Percentiles rank a stretch among this genome's conserved stretches.
Evolutionary conservation across 1,139 yeast genomes (phyloP).

Genomic region (Taphrina deformans): DNA sequence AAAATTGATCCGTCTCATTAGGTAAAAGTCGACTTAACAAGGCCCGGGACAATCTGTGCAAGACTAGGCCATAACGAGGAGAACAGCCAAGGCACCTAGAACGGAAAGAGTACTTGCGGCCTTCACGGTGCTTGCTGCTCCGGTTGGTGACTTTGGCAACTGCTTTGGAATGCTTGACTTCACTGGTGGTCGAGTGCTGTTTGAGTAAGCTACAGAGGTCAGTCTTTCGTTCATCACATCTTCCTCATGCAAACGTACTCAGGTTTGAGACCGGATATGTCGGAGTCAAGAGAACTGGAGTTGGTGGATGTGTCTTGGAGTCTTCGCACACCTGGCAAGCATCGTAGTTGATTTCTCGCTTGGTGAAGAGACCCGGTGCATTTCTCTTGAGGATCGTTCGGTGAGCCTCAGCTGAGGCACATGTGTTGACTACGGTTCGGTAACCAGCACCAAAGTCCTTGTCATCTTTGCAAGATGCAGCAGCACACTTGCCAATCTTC

Average conservation of each 20-base stretch:
- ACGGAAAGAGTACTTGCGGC: background rate
- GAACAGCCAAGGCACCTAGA: background rate
- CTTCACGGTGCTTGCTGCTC: constrained; percentile 5
- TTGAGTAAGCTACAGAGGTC: background rate
- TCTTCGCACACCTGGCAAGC: constrained; percentile 6
- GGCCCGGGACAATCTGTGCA: background rate
- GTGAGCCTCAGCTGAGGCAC: constrained; percentile 1
- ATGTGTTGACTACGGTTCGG: background rate
- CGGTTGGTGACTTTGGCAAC: constrained; percentile 15
- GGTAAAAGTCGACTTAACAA: background rate
- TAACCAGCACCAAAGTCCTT: constrained; percentile 4
- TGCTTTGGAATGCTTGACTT: background rate
- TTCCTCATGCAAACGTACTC: background rate
- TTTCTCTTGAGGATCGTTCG: background rate
- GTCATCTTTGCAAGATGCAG: background rate
- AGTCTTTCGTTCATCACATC: background rate
- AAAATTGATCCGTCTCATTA: background rate
- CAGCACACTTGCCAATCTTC: background rate
- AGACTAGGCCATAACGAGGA: background rate
- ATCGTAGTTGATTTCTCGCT: background rate
- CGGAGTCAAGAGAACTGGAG: constrained; percentile 3
- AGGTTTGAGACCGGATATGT: background rate
- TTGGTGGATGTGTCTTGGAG: constrained; percentile 9
- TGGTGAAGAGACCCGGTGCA: constrained; percentile 1
- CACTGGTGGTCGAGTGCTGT: background rate